Base-by-base conservation (phyloP, 2,329 filamentous ascomycete genomes). In the Stagonosporopsis rhizophila region DNA sequence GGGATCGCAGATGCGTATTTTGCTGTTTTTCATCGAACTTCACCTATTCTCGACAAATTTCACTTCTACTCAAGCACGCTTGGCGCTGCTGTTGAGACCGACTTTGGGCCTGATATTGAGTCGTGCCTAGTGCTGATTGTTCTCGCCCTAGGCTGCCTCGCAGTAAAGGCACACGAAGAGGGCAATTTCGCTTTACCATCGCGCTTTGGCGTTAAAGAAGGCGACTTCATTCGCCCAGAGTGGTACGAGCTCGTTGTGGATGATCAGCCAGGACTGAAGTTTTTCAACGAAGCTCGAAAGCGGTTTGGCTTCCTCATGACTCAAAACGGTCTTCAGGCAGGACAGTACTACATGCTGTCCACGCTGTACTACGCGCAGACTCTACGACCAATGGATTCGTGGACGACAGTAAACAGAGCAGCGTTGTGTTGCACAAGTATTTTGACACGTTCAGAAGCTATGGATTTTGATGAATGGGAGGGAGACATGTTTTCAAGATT, bases 401-500 rank as follows among this genome's bases (percentile, higher is more conserved):
- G 82, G 80, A 77, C 79, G 19, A 83, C 81, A 69, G 79, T 83
- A 20, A 81, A 81, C 52, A 78, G 82, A 37, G 82, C 82, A 6
- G 80, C 80, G 0, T 73, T 80, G 4, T 82, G 80, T 57, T 84
- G 82, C 62, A 75, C 82, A 15, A 74, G 69, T 38, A 73, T 79
- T n/a, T 64, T 83, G 46, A 81, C 79, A 30, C 80, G 81, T 65
- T 78, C 68, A 34, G 75, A 66, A 32, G 55, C 62, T 5, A 58
- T 73, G 25, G 77, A 80, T 74, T 82, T 75, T 49, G 78, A 84
- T 52, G 71, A 79, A 27, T 85, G 82, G 82, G 80, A 82, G 56
- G 79, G 80, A 5, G 82, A 85, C 65, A 84, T 85, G 81, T 79
- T 84, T 56, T 82, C 81, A 2, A 75, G 82, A 17, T 75, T 84